These are phyloP conservation scores for Betula pendula DNA, from an alignment of 306 rosid species.

Conservation along the genomic window DNA sequence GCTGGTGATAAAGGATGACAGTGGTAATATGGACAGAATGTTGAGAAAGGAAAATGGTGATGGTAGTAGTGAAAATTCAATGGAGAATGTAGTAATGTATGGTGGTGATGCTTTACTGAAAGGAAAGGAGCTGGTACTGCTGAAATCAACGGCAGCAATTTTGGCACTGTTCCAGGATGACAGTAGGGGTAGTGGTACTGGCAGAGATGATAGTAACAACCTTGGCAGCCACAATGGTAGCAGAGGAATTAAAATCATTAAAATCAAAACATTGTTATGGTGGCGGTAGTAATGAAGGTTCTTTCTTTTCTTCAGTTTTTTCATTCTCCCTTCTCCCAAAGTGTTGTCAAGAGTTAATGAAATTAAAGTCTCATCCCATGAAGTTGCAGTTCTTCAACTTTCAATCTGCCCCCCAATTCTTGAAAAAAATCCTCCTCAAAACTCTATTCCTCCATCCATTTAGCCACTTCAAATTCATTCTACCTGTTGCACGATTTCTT, in stretches of 20 bases:
- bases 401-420: neutral
- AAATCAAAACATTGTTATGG: no score
- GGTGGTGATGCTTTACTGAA: neutral
- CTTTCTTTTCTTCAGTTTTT: neutral
- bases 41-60: neutral
- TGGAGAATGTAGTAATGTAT: neutral
- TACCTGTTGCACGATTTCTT: slow-evolving; percentile 79
- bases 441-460: neutral
- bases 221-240: no score
- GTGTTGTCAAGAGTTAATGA: neutral
- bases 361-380: neutral
- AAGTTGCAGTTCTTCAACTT: neutral
- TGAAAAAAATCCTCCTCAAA: neutral
- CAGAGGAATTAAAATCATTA: no score
- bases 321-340: neutral
- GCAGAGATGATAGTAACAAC: neutral
- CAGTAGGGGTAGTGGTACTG: neutral
- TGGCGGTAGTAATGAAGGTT: neutral
- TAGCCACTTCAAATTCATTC: slow-evolving; percentile 9
- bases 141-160: neutral
- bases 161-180: neutral
- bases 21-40: neutral
- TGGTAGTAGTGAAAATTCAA: neutral
- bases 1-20: neutral
- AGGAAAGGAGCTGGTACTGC: neutral